phyloP scores from a whole-genome alignment of 164 flowering plant species.

The Piper longum region DNA sequence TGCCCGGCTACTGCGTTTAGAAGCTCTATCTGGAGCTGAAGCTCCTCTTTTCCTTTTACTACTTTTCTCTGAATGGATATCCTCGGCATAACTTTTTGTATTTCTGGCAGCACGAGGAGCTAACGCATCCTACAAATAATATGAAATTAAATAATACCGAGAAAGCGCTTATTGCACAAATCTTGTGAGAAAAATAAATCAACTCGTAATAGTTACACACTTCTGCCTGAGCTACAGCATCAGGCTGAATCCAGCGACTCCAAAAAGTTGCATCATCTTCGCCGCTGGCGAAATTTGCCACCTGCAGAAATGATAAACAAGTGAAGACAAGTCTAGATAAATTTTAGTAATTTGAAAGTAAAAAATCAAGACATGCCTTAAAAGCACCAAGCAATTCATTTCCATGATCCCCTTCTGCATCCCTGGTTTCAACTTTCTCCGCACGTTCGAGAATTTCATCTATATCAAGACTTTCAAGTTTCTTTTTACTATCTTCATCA shows the following conservation, averaged over 20 bases:
- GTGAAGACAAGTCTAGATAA: not conserved
- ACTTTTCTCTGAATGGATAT: constrained; percentile 41
- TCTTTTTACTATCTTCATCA: constrained; percentile 91
- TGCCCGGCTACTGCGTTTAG: constrained; percentile 48
- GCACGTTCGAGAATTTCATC: constrained; percentile 99
- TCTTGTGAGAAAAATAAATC: not conserved
- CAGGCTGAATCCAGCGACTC: constrained; percentile 99
- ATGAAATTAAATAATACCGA: not conserved
- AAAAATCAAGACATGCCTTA: constrained; percentile 37
- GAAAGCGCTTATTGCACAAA: not conserved
- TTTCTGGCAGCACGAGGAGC: constrained; percentile 97
- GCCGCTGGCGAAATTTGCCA: constrained; percentile 76
- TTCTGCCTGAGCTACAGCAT: constrained; percentile 65
- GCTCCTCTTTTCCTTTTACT: constrained; percentile 64
- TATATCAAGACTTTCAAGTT: constrained; percentile 82
- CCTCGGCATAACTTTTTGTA: constrained; percentile 80
- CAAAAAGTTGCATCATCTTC: constrained; percentile 95
- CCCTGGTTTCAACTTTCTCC: constrained; percentile 92
- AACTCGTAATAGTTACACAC: constrained; percentile 21
- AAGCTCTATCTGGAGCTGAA: constrained; percentile 41
- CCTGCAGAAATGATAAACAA: constrained; percentile 30
- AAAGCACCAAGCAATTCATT: constrained; percentile 80
- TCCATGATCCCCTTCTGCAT: constrained; percentile 46
- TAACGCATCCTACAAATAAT: constrained; percentile 50
- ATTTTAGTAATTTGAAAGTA: too few species aligned